phyloP scores from a whole-genome alignment of 2,329 filamentous ascomycete genomes.

The Chalara sp. region DNA sequence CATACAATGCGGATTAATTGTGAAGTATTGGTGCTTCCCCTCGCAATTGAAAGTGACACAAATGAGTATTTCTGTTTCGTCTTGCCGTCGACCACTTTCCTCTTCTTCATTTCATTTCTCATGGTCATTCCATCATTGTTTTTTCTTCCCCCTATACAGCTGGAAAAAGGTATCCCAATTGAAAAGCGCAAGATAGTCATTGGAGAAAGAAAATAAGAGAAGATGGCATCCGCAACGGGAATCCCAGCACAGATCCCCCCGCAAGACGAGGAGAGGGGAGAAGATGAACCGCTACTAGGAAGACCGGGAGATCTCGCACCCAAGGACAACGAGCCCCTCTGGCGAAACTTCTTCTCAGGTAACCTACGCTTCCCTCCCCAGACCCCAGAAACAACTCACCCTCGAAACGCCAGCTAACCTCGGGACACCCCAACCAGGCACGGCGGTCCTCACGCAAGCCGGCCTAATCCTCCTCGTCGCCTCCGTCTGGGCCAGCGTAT shows the following conservation, averaged over 20 bases:
- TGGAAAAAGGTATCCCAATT: no score
- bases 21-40: no score
- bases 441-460: constrained; percentile 71
- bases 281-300: constrained; percentile 67
- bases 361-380: constrained; percentile 12
- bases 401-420: background rate
- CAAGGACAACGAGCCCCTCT: constrained; percentile 53
- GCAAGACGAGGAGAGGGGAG: constrained; percentile 27
- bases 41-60: no score
- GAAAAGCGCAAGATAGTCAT: no score
- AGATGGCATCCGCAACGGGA: constrained; percentile 64
- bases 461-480: constrained; percentile 69
- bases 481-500: constrained; percentile 72
- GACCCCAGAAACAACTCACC: background rate
- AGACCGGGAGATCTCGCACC: constrained; percentile 68
- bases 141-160: no score
- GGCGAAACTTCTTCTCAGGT: constrained; percentile 72
- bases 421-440: constrained; percentile 48
- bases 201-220: background rate
- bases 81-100: no score
- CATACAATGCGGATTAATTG: no score
- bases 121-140: no score
- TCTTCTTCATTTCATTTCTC: no score
- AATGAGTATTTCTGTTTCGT: no score
- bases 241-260: constrained; percentile 45